These are phyloP conservation scores for Solanum piurae DNA, from an alignment of 257 asterid species.

Conservation along the genomic window DNA sequence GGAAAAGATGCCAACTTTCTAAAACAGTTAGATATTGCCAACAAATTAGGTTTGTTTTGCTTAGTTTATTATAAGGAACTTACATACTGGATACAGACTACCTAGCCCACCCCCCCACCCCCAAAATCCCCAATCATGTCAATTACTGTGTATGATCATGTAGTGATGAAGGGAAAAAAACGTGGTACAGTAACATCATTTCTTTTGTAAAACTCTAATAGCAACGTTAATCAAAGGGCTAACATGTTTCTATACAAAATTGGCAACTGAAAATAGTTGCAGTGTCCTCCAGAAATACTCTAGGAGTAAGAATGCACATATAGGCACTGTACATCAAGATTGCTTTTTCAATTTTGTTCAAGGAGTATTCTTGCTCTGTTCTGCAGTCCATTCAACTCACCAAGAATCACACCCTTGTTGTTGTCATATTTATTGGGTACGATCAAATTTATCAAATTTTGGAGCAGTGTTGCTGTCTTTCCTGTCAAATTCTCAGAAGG, in stretches of 20 bases:
- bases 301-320: not conserved
- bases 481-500: slow-evolving; percentile 30
- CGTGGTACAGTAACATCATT: not conserved
- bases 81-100: not conserved
- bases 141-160: not conserved
- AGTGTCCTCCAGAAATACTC: not conserved
- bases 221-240: not conserved
- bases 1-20: not conserved
- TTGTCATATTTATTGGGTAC: slow-evolving; percentile 1
- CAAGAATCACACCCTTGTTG: slow-evolving; percentile 5
- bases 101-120: not conserved
- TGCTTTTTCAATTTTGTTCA: slow-evolving; percentile 17
- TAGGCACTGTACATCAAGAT: slow-evolving; percentile 6
- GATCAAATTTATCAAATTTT: slow-evolving; percentile 25
- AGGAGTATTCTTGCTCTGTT: slow-evolving; percentile 41
- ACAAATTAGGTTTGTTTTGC: not conserved
- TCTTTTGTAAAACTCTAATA: not conserved
- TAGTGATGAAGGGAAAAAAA: not conserved
- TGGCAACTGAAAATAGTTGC: slow-evolving; percentile 1
- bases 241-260: not conserved
- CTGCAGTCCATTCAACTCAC: slow-evolving; percentile 42
- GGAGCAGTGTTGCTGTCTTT: slow-evolving; percentile 21
- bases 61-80: not conserved
- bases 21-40: not conserved
- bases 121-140: not conserved